A percentile compares a stretch with the other conserved stretches of the same genome.
phyloP scores from a whole-genome alignment of 1,284 basidiomycete genomes.

The Apiotrichum siamense region DNA sequence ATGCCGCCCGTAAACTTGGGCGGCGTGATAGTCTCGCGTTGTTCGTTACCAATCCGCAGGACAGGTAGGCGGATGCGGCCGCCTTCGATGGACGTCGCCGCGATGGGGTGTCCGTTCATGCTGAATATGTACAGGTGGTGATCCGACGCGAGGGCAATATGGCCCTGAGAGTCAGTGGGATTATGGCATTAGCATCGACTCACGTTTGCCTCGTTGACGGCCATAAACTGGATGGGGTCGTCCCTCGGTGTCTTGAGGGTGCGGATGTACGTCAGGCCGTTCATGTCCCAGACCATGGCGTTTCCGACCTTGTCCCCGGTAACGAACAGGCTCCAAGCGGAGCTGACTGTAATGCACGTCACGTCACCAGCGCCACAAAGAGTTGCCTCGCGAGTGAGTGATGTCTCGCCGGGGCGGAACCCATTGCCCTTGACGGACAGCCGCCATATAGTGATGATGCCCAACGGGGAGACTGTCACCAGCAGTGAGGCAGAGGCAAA shows the following conservation, averaged over 20 bases:
- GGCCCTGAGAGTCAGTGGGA: slow-evolving; percentile 31
- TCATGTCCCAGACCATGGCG: slow-evolving; percentile 85
- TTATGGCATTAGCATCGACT: slow-evolving; percentile 29
- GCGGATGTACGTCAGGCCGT: slow-evolving; percentile 67
- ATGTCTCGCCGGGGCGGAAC: slow-evolving; percentile 28
- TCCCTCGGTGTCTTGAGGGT: slow-evolving; percentile 61
- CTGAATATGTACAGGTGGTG: slow-evolving; percentile 42
- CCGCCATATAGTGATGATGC: slow-evolving; percentile 72
- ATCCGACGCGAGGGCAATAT: slow-evolving; percentile 39
- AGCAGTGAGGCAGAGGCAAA: slow-evolving; percentile 67
- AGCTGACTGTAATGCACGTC: slow-evolving; percentile 64
- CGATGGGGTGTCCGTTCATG: slow-evolving; percentile 46
- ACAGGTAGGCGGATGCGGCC: slow-evolving; percentile 7
- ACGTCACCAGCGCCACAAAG: slow-evolving; percentile 66
- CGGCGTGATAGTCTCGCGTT: neutral
- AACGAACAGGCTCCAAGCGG: slow-evolving; percentile 74
- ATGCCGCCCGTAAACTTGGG: slow-evolving; percentile 39
- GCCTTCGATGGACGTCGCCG: slow-evolving; percentile 25
- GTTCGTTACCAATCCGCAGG: slow-evolving; percentile 3
- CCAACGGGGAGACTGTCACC: slow-evolving; percentile 69
- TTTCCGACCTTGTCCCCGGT: slow-evolving; percentile 72
- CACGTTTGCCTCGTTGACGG: slow-evolving; percentile 80
- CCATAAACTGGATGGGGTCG: slow-evolving; percentile 60
- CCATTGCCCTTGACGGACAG: slow-evolving; percentile 44
- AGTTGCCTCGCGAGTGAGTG: slow-evolving; percentile 58